These are phyloP conservation scores for Porcisia hertigi DNA, from an alignment of 208 protist genomes.

Conservation along the genomic window DNA sequence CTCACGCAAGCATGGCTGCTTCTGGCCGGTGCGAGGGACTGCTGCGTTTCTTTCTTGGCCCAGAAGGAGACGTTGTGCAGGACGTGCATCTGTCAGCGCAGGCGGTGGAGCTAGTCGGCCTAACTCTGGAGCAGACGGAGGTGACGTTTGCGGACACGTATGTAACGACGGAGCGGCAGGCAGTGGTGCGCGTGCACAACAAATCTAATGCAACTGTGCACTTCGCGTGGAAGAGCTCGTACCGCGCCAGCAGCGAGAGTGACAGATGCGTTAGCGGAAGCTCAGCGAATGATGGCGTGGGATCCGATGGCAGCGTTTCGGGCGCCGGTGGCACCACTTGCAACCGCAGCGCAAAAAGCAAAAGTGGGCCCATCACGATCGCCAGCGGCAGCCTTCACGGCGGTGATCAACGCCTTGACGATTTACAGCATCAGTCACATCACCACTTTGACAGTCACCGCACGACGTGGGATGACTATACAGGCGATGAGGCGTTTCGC, in stretches of 20 bases:
- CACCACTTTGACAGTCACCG: background rate
- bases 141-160: slow-evolving; percentile 88
- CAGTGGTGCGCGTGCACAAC: slow-evolving; percentile 87
- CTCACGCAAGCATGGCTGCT: slow-evolving; percentile 15
- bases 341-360: background rate
- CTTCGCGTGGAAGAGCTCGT: slow-evolving; percentile 85
- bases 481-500: slow-evolving; percentile 87
- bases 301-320: background rate
- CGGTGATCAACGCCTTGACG: background rate
- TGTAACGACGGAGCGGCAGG: slow-evolving; percentile 89
- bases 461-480: slow-evolving; percentile 30
- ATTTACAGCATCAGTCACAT: slow-evolving; percentile 13
- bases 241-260: slow-evolving; percentile 10
- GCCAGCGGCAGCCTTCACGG: background rate
- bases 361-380: background rate
- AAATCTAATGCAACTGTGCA: slow-evolving; percentile 73
- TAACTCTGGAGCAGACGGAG: slow-evolving; percentile 59
- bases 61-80: slow-evolving; percentile 81
- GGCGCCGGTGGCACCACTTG: background rate
- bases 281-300: slow-evolving; percentile 2
- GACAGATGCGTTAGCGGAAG: slow-evolving; percentile 1
- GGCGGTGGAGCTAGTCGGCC: slow-evolving; percentile 63
- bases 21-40: slow-evolving; percentile 18
- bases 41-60: slow-evolving; percentile 84
- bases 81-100: slow-evolving; percentile 61